phyloP scores from a whole-genome alignment of 352 stramenopile species.

The Blastocystis sp. region DNA sequence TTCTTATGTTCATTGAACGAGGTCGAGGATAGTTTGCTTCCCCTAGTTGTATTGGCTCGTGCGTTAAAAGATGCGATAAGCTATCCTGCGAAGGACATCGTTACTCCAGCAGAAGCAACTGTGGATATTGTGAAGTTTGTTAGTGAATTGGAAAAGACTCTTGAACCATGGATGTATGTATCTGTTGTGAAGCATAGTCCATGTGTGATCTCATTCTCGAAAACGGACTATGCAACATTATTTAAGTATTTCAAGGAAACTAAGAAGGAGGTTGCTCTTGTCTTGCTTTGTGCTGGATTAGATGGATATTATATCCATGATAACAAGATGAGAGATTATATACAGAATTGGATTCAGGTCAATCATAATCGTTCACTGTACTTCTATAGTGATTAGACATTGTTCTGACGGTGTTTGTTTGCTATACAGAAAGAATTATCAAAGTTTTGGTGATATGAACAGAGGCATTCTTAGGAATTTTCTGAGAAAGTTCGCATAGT shows the following conservation, averaged over 20 bases:
- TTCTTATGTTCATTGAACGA: not conserved
- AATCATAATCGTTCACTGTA: conserved; percentile 1
- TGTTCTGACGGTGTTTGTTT: not conserved
- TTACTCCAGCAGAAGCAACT: not conserved
- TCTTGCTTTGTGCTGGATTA: not conserved
- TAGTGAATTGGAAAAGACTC: not conserved
- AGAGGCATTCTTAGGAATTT: not conserved
- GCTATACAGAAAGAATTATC: not conserved
- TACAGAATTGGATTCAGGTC: not conserved
- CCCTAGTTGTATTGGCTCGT: not conserved
- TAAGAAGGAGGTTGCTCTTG: not conserved
- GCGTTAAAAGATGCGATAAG: not conserved
- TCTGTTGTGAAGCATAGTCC: not conserved
- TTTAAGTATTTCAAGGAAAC: not conserved
- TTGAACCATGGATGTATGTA: conserved; percentile 15
- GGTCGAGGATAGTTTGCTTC: not conserved
- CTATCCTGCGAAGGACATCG: not conserved
- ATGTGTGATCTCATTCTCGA: not conserved
- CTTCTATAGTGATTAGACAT: not conserved
- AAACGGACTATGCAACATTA: not conserved
- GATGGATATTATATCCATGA: not conserved
- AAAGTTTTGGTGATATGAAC: not conserved
- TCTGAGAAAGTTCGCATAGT: conserved; percentile 5
- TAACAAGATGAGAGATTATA: not conserved
- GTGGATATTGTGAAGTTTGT: conserved; percentile 1